phyloP scores from a whole-genome alignment of 2,329 filamentous ascomycete species.

The Epichloe sp. region DNA sequence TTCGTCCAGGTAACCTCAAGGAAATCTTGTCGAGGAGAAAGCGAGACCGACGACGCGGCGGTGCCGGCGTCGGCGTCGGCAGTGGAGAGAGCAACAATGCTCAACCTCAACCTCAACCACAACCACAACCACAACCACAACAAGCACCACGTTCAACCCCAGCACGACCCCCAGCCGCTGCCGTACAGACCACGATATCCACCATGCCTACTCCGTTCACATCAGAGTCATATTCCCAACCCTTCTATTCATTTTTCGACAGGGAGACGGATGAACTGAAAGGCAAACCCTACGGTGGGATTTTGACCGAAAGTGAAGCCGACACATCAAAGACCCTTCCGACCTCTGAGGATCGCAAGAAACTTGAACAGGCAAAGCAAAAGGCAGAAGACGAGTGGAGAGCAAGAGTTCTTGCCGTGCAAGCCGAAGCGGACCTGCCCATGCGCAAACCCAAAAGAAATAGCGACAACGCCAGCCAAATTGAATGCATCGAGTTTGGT shows the following conservation, averaged over 20 bases:
- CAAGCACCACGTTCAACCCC: slow-evolving; percentile 13
- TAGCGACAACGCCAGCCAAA: slow-evolving; percentile 82
- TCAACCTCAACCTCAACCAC: too few species aligned
- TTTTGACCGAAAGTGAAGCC: slow-evolving; percentile 76
- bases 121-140: too few species aligned
- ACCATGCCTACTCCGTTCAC: slow-evolving; percentile 43
- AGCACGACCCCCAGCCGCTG: slow-evolving; percentile 6
- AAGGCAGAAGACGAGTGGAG: slow-evolving; percentile 90
- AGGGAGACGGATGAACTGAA: slow-evolving; percentile 81
- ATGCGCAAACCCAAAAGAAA: slow-evolving; percentile 59
- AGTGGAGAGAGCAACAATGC: background rate
- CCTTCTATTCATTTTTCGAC: slow-evolving; percentile 81
- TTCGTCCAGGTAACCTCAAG: slow-evolving; percentile 25
- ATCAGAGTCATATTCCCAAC: slow-evolving; percentile 52
- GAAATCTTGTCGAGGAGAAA: slow-evolving; percentile 23
- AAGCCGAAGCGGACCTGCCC: slow-evolving; percentile 50
- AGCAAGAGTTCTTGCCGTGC: slow-evolving; percentile 43
- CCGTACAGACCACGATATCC: slow-evolving; percentile 9
- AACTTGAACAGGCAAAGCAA: slow-evolving; percentile 80
- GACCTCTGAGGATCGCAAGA: slow-evolving; percentile 62
- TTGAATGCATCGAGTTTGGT: slow-evolving; percentile 97
- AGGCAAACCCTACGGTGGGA: slow-evolving; percentile 89
- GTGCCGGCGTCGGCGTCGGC: slow-evolving; percentile 6
- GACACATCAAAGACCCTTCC: slow-evolving; percentile 86
- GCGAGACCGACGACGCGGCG: slow-evolving; percentile 18